These are phyloP conservation scores for Azolla pinnata DNA, from an alignment of 75 land plant genomes.

Conservation along the genomic window DNA sequence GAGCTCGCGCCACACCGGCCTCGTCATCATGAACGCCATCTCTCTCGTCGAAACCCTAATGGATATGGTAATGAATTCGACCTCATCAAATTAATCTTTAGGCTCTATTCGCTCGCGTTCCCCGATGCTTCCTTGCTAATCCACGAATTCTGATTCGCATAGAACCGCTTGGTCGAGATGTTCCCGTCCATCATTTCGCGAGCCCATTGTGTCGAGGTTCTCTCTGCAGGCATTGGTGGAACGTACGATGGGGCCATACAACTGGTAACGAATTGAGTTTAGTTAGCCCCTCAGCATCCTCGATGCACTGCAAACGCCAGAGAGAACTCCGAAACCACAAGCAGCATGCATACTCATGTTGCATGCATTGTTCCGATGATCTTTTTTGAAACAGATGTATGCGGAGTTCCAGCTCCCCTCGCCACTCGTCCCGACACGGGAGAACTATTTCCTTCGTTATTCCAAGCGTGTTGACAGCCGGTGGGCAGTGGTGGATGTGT, in stretches of 20 bases:
- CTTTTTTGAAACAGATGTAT: conserved; percentile 50
- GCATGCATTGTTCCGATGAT: conserved; percentile 2
- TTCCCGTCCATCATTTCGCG: conserved; percentile 68
- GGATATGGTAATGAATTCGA: conserved; percentile 76
- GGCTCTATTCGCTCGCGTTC: too few relatives aligned
- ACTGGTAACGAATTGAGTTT: too few relatives aligned
- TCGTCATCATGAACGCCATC: conserved; percentile 64
- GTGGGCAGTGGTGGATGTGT: conserved; percentile 84
- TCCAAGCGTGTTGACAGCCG: conserved; percentile 60
- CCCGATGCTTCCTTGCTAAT: background rate
- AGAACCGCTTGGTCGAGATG: conserved; percentile 59
- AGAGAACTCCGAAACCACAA: too few relatives aligned
- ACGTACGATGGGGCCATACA: conserved; percentile 76
- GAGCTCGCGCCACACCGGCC: conserved; percentile 47
- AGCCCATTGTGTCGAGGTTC: conserved; percentile 47
- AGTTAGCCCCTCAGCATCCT: too few relatives aligned
- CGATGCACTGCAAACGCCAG: too few relatives aligned
- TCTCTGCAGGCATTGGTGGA: conserved; percentile 75
- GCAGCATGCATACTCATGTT: too few relatives aligned
- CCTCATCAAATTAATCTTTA: too few relatives aligned
- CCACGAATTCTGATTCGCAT: conserved; percentile 24
- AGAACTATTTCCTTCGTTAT: conserved; percentile 57
- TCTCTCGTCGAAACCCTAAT: conserved; percentile 70
- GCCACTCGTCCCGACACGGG: conserved; percentile 75
- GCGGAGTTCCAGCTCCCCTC: conserved; percentile 76